These are phyloP conservation scores for Eimeria falciformis DNA, from an alignment of 169 alveolate genomes.

Conservation along the genomic window DNA sequence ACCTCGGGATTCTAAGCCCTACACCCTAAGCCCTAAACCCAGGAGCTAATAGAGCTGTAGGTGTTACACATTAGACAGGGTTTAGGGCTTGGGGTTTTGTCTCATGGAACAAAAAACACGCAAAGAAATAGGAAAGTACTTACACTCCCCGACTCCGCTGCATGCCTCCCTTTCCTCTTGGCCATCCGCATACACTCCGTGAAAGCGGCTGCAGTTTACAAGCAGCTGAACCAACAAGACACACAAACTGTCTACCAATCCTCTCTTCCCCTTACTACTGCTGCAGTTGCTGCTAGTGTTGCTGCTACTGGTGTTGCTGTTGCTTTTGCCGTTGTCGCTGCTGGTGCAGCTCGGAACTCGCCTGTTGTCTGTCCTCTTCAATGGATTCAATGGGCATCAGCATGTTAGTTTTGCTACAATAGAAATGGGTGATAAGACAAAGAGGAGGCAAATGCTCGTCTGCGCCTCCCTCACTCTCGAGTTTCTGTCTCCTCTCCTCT, in stretches of 20 bases:
- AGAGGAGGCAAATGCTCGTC: neutral
- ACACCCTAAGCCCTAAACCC: neutral
- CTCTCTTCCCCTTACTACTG: neutral
- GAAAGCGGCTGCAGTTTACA: neutral
- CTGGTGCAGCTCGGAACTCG: neutral
- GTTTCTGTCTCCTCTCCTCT: neutral
- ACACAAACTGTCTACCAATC: neutral
- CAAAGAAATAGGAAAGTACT: no score
- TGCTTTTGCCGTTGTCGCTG: neutral
- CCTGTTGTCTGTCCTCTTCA: neutral
- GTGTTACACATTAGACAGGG: no score
- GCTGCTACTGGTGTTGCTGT: neutral
- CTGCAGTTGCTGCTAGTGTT: neutral
- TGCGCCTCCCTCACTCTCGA: neutral
- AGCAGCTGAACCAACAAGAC: neutral
- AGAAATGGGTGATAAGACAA: neutral
- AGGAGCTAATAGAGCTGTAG: neutral
- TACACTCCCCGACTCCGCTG: constrained; percentile 3
- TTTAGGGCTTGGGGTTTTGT: neutral
- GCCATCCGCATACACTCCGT: neutral
- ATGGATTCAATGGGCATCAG: neutral
- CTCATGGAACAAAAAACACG: neutral
- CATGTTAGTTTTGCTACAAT: constrained; percentile 2
- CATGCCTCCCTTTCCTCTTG: neutral
- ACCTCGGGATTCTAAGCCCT: neutral